These are phyloP conservation scores for Fusarium mexicanum DNA, from an alignment of 2,329 filamentous ascomycete species.

Conservation along the genomic window DNA sequence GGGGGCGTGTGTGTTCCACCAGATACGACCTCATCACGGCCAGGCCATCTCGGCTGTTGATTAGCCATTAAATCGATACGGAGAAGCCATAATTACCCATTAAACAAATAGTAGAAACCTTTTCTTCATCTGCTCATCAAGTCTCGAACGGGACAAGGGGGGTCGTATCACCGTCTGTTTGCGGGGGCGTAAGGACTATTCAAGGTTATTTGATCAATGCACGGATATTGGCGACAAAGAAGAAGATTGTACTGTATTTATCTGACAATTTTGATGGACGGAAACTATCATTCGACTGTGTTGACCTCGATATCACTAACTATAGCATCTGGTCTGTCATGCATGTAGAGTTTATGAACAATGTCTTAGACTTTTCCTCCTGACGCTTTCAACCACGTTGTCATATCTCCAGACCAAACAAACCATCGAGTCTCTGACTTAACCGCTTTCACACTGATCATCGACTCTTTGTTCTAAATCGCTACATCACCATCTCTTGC, in stretches of 20 bases:
- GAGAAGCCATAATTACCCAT: background rate
- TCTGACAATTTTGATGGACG: background rate
- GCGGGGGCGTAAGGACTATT: slow-evolving; percentile 16
- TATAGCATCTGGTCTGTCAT: background rate
- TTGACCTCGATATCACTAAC: background rate
- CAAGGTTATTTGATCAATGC: slow-evolving; percentile 27
- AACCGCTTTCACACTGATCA: background rate
- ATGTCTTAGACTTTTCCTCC: slow-evolving; percentile 21
- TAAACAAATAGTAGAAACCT: background rate
- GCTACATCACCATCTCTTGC: background rate
- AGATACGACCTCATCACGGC: slow-evolving; percentile 13
- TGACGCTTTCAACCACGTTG: slow-evolving; percentile 18
- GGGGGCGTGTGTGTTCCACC: slow-evolving; percentile 4
- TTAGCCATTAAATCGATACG: slow-evolving; percentile 9
- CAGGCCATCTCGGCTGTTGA: slow-evolving; percentile 24
- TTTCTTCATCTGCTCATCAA: background rate
- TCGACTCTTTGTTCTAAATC: background rate
- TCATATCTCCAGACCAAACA: slow-evolving; percentile 14
- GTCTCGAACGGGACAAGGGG: background rate
- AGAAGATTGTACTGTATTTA: background rate
- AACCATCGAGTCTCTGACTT: background rate
- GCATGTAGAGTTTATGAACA: background rate
- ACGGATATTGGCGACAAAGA: slow-evolving; percentile 16
- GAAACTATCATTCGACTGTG: background rate
- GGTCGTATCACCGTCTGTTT: slow-evolving; percentile 10